Conservation (phyloP, 208 protist species). For the Trichomonas vaginalis region DNA sequence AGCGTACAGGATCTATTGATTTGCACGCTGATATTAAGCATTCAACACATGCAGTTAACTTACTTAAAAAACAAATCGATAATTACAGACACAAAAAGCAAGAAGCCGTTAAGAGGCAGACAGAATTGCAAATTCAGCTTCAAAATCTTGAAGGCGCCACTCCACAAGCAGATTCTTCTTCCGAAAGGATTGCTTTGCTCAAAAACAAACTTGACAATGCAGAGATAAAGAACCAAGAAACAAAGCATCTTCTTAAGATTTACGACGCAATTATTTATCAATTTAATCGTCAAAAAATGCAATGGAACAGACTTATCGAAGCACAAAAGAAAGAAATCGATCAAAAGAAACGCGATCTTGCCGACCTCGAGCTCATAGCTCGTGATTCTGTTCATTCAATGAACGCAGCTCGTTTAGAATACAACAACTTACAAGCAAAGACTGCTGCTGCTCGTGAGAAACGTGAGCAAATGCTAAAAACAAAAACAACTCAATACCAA, state of each 20-base stretch:
- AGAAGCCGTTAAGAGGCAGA: background rate
- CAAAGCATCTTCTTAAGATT: background rate
- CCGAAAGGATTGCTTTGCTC: background rate
- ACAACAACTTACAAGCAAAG: background rate
- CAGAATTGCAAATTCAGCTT: background rate
- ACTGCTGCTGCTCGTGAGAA: background rate
- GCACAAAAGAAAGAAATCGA: background rate
- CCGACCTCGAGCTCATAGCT: background rate
- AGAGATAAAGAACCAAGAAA: background rate
- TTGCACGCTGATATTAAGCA: background rate
- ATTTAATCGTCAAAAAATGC: constrained; percentile 3
- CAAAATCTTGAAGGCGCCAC: background rate
- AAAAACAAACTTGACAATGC: background rate
- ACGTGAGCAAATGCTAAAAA: background rate
- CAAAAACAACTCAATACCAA: background rate
- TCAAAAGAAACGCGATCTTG: background rate
- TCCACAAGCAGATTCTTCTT: background rate
- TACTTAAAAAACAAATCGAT: background rate
- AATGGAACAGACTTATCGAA: background rate
- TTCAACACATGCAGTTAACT: background rate
- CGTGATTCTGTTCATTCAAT: background rate
- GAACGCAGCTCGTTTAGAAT: background rate
- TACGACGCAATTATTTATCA: background rate
- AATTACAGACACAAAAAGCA: background rate
- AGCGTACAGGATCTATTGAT: background rate